Evolutionary conservation across 2,329 filamentous ascomycete genomes (phyloP).

Genomic region (Bipolaris oryzae): DNA sequence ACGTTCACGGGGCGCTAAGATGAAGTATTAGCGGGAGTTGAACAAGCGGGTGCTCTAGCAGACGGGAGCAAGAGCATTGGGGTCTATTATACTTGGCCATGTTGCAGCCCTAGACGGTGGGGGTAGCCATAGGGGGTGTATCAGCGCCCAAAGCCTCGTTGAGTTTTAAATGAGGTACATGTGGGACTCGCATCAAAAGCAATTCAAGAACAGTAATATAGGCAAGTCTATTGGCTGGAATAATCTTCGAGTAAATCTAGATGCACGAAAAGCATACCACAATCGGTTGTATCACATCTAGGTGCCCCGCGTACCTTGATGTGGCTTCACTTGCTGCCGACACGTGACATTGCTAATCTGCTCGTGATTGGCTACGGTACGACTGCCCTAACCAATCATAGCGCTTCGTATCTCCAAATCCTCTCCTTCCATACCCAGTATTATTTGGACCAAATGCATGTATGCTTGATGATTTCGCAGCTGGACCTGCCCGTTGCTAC

Average conservation of each 20-base stretch:
- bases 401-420: neutral
- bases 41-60: conserved; percentile 3
- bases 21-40: neutral
- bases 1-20: conserved; percentile 8
- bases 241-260: neutral
- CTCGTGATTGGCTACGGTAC: neutral
- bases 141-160: neutral
- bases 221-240: conserved; percentile 1
- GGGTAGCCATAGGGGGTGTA: neutral
- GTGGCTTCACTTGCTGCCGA: neutral
- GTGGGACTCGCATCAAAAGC: neutral
- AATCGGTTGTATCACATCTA: conserved; percentile 3
- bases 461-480: neutral
- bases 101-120: neutral
- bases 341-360: conserved; percentile 2
- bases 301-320: neutral
- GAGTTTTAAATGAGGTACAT: conserved; percentile 5
- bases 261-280: conserved; percentile 8
- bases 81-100: neutral
- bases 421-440: neutral
- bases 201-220: conserved; percentile 5
- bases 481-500: neutral
- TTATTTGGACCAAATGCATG: neutral
- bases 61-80: conserved; percentile 9
- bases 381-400: neutral